Evolutionary conservation across 345 rosid species (phyloP).

Genomic region (Brassica rapa): DNA sequence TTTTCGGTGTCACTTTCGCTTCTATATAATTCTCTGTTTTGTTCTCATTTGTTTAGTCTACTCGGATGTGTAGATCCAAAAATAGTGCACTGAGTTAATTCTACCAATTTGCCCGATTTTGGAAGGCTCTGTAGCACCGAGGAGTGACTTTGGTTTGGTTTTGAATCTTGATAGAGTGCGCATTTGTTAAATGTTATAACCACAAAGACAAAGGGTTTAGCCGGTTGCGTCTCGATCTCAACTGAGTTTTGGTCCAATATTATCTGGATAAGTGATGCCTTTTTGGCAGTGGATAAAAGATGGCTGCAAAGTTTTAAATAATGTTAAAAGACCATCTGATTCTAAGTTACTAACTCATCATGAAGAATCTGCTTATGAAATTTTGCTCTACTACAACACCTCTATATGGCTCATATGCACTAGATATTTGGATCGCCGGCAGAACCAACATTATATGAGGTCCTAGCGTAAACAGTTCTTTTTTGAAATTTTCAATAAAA

Average conservation of each 20-base stretch:
- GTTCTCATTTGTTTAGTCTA: conserved; percentile 19
- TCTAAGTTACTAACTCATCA: background rate
- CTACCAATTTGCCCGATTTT: conserved; percentile 14
- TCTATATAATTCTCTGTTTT: conserved; percentile 19
- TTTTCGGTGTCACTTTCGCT: conserved; percentile 35
- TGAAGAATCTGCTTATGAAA: background rate
- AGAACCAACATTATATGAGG: background rate
- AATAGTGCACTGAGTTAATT: conserved; percentile 15
- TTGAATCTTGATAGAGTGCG: background rate
- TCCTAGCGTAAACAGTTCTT: background rate
- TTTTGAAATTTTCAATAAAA: background rate
- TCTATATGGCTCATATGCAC: background rate
- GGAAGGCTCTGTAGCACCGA: conserved; percentile 22
- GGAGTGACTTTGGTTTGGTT: background rate
- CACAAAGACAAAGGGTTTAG: background rate
- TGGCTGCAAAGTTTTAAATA: background rate
- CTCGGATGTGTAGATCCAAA: conserved; percentile 19
- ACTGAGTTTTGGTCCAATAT: background rate
- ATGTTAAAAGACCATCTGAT: background rate
- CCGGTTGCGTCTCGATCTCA: background rate
- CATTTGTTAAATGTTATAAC: no score
- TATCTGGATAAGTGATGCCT: background rate
- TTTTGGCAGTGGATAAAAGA: background rate
- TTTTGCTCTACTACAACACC: background rate
- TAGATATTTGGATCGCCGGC: background rate